These are phyloP conservation scores for Cicer bijugum DNA, from an alignment of 306 rosid genomes.

Conservation along the genomic window DNA sequence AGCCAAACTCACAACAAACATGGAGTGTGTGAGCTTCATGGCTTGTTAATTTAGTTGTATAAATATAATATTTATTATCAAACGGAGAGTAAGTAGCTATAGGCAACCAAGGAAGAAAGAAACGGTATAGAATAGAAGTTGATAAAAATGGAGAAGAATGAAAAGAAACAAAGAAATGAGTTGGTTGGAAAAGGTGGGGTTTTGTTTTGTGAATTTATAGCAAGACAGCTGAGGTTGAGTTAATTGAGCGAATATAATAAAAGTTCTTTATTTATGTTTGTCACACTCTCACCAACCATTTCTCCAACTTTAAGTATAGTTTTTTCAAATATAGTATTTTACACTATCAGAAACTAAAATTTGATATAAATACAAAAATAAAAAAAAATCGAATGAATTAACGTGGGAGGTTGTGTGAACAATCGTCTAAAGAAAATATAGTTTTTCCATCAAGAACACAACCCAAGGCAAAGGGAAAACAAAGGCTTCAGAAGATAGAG, in stretches of 20 bases:
- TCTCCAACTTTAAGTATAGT: constrained; percentile 34
- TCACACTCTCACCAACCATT: constrained; percentile 14
- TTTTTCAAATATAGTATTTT: too few relatives aligned
- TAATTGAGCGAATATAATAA: too few relatives aligned
- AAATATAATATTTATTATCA: not conserved
- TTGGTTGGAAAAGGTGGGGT: constrained; percentile 24
- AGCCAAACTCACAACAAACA: constrained; percentile 50
- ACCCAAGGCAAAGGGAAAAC: not conserved
- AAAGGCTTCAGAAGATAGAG: too few relatives aligned
- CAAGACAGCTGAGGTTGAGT: not conserved
- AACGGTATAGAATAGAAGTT: constrained; percentile 3
- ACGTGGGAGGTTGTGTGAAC: too few relatives aligned
- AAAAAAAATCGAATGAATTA: too few relatives aligned
- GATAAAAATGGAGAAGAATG: not conserved
- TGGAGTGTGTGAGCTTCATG: constrained; percentile 46
- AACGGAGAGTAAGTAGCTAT: not conserved
- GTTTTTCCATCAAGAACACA: not conserved
- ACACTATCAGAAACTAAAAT: too few relatives aligned
- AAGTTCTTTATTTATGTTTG: not conserved
- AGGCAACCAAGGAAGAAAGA: constrained; percentile 3
- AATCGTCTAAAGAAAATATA: too few relatives aligned
- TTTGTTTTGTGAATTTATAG: constrained; percentile 37
- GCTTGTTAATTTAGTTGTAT: not conserved
- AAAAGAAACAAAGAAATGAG: not conserved
- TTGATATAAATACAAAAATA: too few relatives aligned